These are phyloP conservation scores for Obelidium mucronatum DNA, from an alignment of 192 early-diverging fungal genomes.

Conservation along the genomic window DNA sequence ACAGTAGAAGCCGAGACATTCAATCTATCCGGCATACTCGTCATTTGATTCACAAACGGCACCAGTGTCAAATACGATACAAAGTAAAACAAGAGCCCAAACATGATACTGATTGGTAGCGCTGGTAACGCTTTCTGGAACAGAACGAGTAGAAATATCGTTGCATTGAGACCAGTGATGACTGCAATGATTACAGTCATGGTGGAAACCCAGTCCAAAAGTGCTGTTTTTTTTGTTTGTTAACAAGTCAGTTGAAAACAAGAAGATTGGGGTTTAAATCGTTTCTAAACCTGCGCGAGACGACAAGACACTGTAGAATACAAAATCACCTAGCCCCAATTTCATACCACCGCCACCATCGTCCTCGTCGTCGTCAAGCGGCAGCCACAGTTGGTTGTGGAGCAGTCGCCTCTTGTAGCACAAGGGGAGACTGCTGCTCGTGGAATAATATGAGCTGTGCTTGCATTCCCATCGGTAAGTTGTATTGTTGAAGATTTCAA, in stretches of 20 bases:
- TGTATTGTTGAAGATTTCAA: not conserved
- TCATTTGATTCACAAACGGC: conserved; percentile 41
- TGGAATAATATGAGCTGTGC: not conserved
- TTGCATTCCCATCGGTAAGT: not conserved
- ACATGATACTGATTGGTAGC: conserved; percentile 83
- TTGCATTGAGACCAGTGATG: conserved; percentile 79
- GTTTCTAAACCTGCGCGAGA: conserved; percentile 72
- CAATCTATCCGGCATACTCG: conserved; percentile 31
- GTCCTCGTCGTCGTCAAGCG: conserved; percentile 38
- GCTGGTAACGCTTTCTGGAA: conserved; percentile 85
- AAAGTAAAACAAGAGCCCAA: conserved; percentile 86
- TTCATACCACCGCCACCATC: conserved; percentile 75
- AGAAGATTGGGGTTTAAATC: too few relatives aligned
- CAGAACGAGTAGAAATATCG: conserved; percentile 84
- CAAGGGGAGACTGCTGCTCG: not conserved
- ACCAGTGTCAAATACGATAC: conserved; percentile 50
- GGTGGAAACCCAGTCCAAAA: conserved; percentile 85
- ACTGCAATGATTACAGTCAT: conserved; percentile 79
- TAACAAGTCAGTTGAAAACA: not conserved
- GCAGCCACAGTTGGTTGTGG: not conserved
- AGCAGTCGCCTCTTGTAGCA: not conserved
- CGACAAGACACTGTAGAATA: conserved; percentile 86
- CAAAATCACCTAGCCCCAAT: conserved; percentile 88
- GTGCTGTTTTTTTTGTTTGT: conserved; percentile 41
- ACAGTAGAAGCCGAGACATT: not conserved